Evolutionary conservation across 192 early-diverging fungal genomes (phyloP).

Genomic region (Entomortierella beljakovae): DNA sequence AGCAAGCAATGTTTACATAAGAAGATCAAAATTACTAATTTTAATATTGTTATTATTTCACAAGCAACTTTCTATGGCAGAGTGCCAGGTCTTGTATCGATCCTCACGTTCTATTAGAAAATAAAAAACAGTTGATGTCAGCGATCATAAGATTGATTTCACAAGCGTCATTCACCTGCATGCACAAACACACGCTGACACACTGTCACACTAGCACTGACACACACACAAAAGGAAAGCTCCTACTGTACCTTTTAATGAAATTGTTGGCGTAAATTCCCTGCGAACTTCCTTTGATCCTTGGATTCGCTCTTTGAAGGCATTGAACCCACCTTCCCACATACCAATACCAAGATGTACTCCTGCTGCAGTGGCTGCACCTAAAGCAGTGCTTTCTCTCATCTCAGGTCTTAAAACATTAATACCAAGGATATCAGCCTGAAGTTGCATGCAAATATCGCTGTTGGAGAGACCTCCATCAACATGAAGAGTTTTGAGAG

Average conservation of each 20-base stretch:
- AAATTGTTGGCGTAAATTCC: conserved; percentile 17
- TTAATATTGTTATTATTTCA: not conserved
- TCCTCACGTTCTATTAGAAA: conserved; percentile 66
- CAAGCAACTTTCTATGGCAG: conserved; percentile 70
- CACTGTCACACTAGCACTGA: not conserved
- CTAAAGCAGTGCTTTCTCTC: conserved; percentile 93
- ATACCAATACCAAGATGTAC: conserved; percentile 68
- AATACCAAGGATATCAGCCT: conserved; percentile 86
- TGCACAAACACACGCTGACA: not conserved
- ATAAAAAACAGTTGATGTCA: conserved; percentile 51
- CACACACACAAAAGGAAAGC: not conserved
- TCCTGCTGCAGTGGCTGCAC: conserved; percentile 92
- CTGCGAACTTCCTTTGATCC: conserved; percentile 18
- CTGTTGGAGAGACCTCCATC: conserved; percentile 96
- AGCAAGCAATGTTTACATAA: too few relatives aligned
- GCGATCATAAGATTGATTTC: too few relatives aligned
- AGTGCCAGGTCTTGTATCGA: conserved; percentile 76
- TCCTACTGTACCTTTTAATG: conserved; percentile 21
- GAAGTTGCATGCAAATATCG: conserved; percentile 92
- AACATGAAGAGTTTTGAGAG: conserved; percentile 83
- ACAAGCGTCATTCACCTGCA: not conserved
- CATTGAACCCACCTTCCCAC: conserved; percentile 50
- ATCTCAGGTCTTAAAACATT: conserved; percentile 85
- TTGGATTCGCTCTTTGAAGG: conserved; percentile 20
- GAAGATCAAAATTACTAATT: too few relatives aligned